Base-by-base conservation (phyloP, 1,284 basidiomycete species). In the Tylopilus sp. region DNA sequence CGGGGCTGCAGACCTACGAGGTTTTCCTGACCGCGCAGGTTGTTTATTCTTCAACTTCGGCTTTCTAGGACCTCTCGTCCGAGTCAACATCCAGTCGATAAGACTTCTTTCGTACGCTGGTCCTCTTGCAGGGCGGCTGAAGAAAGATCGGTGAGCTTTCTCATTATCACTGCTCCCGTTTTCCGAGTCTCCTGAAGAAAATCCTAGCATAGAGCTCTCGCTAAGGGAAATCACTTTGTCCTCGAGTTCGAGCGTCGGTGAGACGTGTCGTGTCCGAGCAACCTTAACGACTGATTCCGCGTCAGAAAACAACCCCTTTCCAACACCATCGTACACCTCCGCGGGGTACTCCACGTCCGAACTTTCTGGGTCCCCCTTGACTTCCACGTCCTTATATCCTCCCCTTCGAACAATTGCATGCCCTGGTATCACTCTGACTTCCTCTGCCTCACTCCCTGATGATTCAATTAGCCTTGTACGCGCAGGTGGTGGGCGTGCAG, bases 41-140 rank as follows among this genome's bases (percentile, higher is more conserved):
- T 50, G 47, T 37, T 56, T 61, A 7, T 13, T 15, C 41, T 50
- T 59, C 53, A 43, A 42, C 48, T 55, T 60, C 31, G 47, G 54
- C 45, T 48, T 56, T 15, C 64, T 68, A 43, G 73, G 57, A 29
- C 59, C 69, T 33, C 72, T 71, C 7, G 73, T 73, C 49, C 74
- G 72, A n/a, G 68, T 70, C 41, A 84, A 56, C 83, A 85, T 85
- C 66, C 76, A 82, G 55, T 85, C 81, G 48, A 85, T 83, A 39
- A 83, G 62, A 58, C 74, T 77, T 56, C 71, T 73, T 52, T 79
- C 75, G 40, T 64, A 72, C 13, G 51, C 55, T 28, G 63, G 64
- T 2, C 53, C 60, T 33, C 60, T 64, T 37, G 54, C 28, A 25
- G 54, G 63, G 54, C 50, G 57, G 26, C 72, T 64, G 29, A 61